Percentiles rank a stretch among this genome's conserved stretches.
Conservation (phyloP, 352 stramenopile genomes). For the Phytophthora podocarpi region DNA sequence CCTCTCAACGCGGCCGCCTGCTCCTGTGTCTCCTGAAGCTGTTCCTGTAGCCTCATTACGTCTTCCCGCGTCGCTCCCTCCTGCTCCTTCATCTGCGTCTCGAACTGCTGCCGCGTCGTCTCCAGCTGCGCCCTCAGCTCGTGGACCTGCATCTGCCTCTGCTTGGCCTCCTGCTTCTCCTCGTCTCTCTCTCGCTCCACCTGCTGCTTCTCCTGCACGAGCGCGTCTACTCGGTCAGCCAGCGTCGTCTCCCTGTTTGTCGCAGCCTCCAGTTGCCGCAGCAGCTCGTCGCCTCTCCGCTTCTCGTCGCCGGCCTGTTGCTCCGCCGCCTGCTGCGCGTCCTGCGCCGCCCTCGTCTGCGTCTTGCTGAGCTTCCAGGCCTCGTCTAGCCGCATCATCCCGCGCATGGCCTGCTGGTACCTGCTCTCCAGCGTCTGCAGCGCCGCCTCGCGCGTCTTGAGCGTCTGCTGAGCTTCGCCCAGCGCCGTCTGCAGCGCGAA, state of each 20-base stretch:
- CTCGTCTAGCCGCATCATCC: conserved; percentile 72
- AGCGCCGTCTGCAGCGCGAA: conserved; percentile 69
- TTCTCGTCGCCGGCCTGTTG: conserved; percentile 5
- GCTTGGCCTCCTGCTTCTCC: conserved; percentile 11
- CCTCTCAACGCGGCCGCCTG: conserved; percentile 47
- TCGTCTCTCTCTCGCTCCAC: conserved; percentile 34
- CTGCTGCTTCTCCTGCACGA: conserved; percentile 47
- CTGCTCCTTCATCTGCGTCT: conserved; percentile 32
- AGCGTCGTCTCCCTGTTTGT: conserved; percentile 19
- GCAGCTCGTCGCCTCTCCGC: conserved; percentile 23
- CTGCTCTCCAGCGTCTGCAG: conserved; percentile 58
- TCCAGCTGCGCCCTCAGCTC: conserved; percentile 37
- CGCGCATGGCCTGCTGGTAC: conserved; percentile 71
- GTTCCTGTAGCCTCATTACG: conserved; percentile 32
- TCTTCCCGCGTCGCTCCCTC: conserved; percentile 38
- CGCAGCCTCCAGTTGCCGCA: conserved; percentile 20
- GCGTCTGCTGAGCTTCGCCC: conserved; percentile 51
- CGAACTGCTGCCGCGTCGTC: conserved; percentile 26
- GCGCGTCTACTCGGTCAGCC: conserved; percentile 14
- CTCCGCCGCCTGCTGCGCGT: conserved; percentile 29
- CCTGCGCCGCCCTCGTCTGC: conserved; percentile 29
- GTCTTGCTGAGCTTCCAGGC: conserved; percentile 67
- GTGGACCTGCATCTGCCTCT: conserved; percentile 16
- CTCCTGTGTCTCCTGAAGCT: conserved; percentile 47
- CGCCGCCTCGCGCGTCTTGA: conserved; percentile 46